Base-by-base conservation (phyloP, 257 asterid genomes). In the Henckelia pumila region DNA sequence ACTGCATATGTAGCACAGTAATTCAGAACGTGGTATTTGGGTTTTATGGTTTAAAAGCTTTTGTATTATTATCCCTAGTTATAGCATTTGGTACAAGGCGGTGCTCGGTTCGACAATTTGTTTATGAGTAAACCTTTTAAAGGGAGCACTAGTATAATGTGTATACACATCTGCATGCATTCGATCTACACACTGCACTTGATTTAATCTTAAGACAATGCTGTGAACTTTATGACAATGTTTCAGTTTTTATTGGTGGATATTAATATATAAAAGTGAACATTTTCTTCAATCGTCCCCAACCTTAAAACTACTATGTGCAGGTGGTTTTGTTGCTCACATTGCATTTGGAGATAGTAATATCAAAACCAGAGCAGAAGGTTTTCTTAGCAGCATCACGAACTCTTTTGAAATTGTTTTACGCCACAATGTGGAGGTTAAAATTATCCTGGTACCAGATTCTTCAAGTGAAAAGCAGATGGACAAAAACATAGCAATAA, bases 351-450 rank as follows among this genome's bases (percentile, higher is more conserved):
- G 76, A 10, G 95, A 91, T 59, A 76, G 71, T 68, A 83, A 80
- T 64, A 72, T 85, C 64, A 88, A 86, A 86, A 75, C 86, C 82
- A 75, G 97, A 84, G 97, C 95, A 22, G 96, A 91, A 80, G 90
- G 99, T 73, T 94, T 86, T 53, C 83, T 84, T 26, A 88, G 99
- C 83, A 94, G 99, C 70, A 91, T 94, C 85, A 91, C 96, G 0
- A 91, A 90, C 78, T 82, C 96, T 24, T 88, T 94, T 68, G 99
- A 94, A 83, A 83, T 81, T 64, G 90, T 87, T 68, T 76, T 94
- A 66, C 85, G 81, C 60, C 81, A 88, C 79, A 88, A 85, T 61
- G 94, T 88, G 66, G 97, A 91, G 83, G 90, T 88, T 37, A 87
- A 79, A 80, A 79, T 94, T 52, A 77, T 91, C 76, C 80, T 84